Evolutionary conservation across 768 basidiomycete genomes (phyloP), one percentile per base, ranked within the genome.

Genomic region (Russula dissimulans): DNA sequence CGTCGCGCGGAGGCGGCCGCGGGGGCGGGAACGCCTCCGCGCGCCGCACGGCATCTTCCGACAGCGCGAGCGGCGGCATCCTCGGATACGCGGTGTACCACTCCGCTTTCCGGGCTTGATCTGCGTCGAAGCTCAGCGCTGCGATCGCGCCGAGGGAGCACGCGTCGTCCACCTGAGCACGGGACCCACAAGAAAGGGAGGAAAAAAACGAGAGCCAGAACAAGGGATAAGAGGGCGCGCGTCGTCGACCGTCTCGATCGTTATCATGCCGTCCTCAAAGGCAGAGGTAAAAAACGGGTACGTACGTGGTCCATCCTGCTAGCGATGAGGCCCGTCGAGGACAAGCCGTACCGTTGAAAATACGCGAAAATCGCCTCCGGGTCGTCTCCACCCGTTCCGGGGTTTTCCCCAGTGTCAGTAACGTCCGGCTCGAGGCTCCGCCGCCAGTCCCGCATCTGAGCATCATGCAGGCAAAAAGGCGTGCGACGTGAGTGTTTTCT

Each of bases 311-410:
- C 17, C 42, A 65, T 44, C 32, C 36, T 41, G 41, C 39, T 34
- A 15, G 42, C 52, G 45, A 65, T 48, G 50, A 65, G 54, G 5
- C 51, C 42, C 18, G 47, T 58, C 17, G 39, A 55, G 32, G 11
- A 53, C 43, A 56, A 36, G 5, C 57, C 59, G 48, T 59, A 56
- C 56, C 46, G 34, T 17, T 36, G 36, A 45, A 65, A 64, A 45
- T 66, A 64, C 22, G 65, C 65, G 42, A 56, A 52, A 56, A 65
- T 61, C 50, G 52, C 55, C 56, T 64, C 59, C n/a, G 52, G 54
- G 26, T 61, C 48, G 45, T 44, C 55, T 47, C 22, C 22, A 26
- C 18, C 41, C 12, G 34, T 26, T 11, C 48, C 36, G 57, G 39
- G 11, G 43, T 53, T 31, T 22, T 38, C 34, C 32, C 38, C 14